Percentiles rank a stretch among this genome's conserved stretches.
These are phyloP conservation scores for Cinchona pubescens DNA, from an alignment of 257 asterid species.

Conservation along the genomic window DNA sequence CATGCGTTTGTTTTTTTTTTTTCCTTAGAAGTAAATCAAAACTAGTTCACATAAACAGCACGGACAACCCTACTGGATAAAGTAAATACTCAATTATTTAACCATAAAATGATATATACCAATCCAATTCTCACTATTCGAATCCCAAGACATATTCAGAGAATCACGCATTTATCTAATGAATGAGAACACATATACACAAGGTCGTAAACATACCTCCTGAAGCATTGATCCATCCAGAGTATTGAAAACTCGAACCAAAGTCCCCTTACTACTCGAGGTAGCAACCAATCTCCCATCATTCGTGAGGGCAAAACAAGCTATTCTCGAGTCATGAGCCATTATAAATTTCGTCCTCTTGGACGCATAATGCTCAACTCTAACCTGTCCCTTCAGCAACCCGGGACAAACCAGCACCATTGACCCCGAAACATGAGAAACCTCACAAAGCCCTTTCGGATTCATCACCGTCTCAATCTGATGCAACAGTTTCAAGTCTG, in stretches of 20 bases:
- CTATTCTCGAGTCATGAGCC: slow-evolving; percentile 80
- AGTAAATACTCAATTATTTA: not conserved
- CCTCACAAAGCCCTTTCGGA: slow-evolving; percentile 81
- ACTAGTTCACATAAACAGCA: not conserved
- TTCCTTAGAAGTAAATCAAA: no score
- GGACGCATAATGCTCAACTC: slow-evolving; percentile 75
- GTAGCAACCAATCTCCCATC: slow-evolving; percentile 86
- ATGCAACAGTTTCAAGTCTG: slow-evolving; percentile 75
- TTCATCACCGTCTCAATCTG: slow-evolving; percentile 84
- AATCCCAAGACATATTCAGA: not conserved
- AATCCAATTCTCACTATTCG: not conserved
- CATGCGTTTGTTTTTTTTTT: no score
- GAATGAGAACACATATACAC: not conserved
- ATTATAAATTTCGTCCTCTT: slow-evolving; percentile 66
- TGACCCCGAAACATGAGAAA: slow-evolving; percentile 69
- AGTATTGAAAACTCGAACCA: slow-evolving; percentile 69
- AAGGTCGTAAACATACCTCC: slow-evolving; percentile 47
- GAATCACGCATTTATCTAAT: not conserved
- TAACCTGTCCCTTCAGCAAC: slow-evolving; percentile 78
- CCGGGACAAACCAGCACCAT: slow-evolving; percentile 86
- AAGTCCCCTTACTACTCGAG: slow-evolving; percentile 82
- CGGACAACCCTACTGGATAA: not conserved
- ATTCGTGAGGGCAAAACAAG: slow-evolving; percentile 67
- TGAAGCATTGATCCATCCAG: slow-evolving; percentile 80
- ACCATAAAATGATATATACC: not conserved